Base-by-base conservation (phyloP, 1,284 basidiomycete species). In the Austroboletus rostrupii region DNA sequence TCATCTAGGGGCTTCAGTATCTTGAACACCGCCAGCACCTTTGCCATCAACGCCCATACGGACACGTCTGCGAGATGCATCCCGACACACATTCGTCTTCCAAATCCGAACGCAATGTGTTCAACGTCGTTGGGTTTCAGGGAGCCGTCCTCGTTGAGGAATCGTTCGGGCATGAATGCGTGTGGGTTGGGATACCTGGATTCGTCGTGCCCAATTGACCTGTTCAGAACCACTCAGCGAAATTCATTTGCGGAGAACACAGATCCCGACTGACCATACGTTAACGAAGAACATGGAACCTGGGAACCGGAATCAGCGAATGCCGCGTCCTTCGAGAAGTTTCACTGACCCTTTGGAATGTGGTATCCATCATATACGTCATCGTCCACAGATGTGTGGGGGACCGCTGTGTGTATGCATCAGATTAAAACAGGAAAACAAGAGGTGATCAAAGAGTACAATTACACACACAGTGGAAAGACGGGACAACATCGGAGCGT, bases 341-440 rank as follows among this genome's bases (percentile, higher is more conserved):
- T 11, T n/a, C 13, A 54, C 40, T 40, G 17, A 48, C 57, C 57
- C 20, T 56, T 56, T 8, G 55, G 55, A n/a, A 58, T 58, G 21
- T 43, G 45, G 31, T 43, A 56, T n/a, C 44, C 51, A 9, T 11
- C 13, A 29, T 29, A 29, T 29, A 29, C 28, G 11, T 29, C 28
- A 29, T 29, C 28, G 28, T 29, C 54, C 3, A 67, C 59, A 0
- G 58, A 54, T 55, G 62, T 66, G 31, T 52, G 70, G 61, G 35
- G 71, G 60, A 54, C 1, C 4, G 26, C 59, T 60, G 14, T 3
- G 14, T 5, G 23, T 40, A 29, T 3, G 28, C 12, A 12, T 29
- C 11, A 29, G 28, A 29, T 29, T 11, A 11, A 29, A 29, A 12
- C 28, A 29, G 7, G 10, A 11, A 29, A 29, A 12, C 28, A 29